Conservation (phyloP, 306 rosid genomes). For the Carpinus viminea region DNA sequence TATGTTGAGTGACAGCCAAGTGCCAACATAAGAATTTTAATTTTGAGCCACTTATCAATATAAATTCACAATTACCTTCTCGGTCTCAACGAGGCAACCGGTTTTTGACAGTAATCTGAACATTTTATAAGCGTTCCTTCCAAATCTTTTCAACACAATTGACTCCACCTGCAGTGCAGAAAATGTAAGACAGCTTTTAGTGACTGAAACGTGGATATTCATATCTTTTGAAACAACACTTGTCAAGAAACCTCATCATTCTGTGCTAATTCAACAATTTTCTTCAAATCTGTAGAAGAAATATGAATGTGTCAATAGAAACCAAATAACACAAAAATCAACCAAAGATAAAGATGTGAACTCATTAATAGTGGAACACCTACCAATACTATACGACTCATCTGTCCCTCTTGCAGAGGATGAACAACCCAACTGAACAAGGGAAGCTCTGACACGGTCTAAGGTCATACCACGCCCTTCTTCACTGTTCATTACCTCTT, state of each 20-base stretch:
- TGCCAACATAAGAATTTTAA: background rate
- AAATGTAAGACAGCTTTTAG: constrained; percentile 31
- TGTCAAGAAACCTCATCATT: constrained; percentile 67
- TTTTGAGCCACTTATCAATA: background rate
- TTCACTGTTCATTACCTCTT: constrained; percentile 79
- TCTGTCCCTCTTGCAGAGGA: constrained; percentile 33
- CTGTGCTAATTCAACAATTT: constrained; percentile 62
- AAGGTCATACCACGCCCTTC: constrained; percentile 62
- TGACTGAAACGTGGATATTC: background rate
- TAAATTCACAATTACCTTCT: constrained; percentile 52
- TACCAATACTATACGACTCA: constrained; percentile 66
- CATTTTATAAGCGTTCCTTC: constrained; percentile 77
- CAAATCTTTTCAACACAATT: constrained; percentile 73
- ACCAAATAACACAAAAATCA: constrained; percentile 9
- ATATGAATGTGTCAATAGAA: constrained; percentile 19
- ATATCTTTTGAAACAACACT: constrained; percentile 7
- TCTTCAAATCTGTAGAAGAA: constrained; percentile 67
- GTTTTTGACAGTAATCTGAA: constrained; percentile 73
- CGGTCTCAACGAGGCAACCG: constrained; percentile 59
- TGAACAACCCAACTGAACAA: constrained; percentile 60
- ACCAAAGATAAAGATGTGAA: constrained; percentile 11
- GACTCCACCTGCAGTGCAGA: constrained; percentile 73
- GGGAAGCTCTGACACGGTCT: constrained; percentile 69
- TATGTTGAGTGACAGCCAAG: background rate
- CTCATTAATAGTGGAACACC: background rate